Evolutionary conservation across 163 green algal species (phyloP).

Genomic region (Chlamydomonas reinhardtii): DNA sequence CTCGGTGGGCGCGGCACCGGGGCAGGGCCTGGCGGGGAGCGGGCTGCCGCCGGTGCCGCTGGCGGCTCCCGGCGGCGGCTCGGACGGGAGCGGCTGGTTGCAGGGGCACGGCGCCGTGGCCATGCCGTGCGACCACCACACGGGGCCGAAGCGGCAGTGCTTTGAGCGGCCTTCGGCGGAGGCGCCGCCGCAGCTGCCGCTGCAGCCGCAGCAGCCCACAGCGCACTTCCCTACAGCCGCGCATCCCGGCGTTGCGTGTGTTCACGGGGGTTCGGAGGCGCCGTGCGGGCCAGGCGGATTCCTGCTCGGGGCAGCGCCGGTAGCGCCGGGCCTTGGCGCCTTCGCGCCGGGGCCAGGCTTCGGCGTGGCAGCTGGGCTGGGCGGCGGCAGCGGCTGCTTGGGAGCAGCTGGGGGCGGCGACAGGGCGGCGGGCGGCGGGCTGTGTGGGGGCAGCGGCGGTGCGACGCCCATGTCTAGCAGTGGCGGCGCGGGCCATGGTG

Average conservation of each 20-base stretch:
- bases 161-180: background rate
- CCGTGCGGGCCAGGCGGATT: no score
- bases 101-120: background rate
- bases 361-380: background rate
- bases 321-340: no score
- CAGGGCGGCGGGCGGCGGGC: no score
- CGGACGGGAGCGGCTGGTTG: background rate
- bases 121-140: background rate
- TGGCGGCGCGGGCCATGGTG: no score
- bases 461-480: background rate
- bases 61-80: background rate
- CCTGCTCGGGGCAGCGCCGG: no score
- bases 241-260: no score
- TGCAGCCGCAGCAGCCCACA: background rate
- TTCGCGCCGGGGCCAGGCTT: background rate
- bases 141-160: background rate
- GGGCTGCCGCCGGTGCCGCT: background rate
- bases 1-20: no score
- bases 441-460: no score
- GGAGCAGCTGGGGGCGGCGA: background rate
- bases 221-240: background rate
- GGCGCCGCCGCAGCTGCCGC: background rate
- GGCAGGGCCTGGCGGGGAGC: no score
- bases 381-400: no score
- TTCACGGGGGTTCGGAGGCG: no score